These are phyloP conservation scores for Hibiscus trionum DNA, from an alignment of 345 rosid genomes.

Conservation along the genomic window DNA sequence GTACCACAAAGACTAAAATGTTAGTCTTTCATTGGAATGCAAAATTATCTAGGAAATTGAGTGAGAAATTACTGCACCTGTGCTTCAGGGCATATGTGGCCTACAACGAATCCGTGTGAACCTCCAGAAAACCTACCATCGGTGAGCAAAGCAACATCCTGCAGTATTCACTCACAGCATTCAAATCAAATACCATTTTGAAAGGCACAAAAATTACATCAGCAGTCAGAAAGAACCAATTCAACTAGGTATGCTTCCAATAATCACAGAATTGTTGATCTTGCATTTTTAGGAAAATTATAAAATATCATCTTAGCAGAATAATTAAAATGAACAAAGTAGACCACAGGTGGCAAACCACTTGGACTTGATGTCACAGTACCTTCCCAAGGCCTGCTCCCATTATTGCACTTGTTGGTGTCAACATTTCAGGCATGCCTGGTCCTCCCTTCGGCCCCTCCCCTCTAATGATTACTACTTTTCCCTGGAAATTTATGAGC, in stretches of 20 bases:
- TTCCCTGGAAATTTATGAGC: conserved; percentile 49
- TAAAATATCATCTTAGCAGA: not conserved
- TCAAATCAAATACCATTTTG: not conserved
- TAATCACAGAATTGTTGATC: not conserved
- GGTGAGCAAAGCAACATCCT: conserved; percentile 88
- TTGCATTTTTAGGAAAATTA: not conserved
- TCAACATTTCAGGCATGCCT: conserved; percentile 99
- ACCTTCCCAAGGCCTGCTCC: conserved; percentile 99
- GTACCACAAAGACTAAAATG: not conserved
- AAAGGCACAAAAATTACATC: not conserved
- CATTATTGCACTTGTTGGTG: conserved; percentile 99
- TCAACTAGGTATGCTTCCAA: not conserved
- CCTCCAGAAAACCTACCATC: conserved; percentile 99
- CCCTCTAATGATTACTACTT: conserved; percentile 84
- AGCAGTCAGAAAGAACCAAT: not conserved
- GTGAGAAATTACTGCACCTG: conserved; percentile 45
- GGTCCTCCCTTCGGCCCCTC: conserved; percentile 99
- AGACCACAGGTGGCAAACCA: not conserved
- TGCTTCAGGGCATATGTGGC: conserved; percentile 96
- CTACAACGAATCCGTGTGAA: conserved; percentile 98
- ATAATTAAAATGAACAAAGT: not conserved
- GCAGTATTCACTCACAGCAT: conserved; percentile 22
- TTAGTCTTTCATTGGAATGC: not conserved
- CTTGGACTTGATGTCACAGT: conserved; percentile 3
- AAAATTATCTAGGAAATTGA: not conserved